phyloP scores from a whole-genome alignment of 2,329 filamentous ascomycete genomes.

The Diaporthe sp. region DNA sequence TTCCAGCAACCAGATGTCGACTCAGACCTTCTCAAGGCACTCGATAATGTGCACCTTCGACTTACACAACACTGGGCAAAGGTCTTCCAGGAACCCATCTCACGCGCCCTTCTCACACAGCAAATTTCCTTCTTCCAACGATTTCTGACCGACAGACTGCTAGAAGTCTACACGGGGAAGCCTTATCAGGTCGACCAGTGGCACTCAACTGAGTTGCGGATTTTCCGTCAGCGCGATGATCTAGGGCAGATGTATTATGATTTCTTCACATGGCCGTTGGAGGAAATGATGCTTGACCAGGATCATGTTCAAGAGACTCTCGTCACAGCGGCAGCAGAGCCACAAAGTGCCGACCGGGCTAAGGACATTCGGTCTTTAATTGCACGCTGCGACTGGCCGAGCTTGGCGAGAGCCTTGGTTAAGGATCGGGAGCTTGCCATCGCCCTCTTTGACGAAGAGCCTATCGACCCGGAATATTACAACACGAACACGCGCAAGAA shows the following conservation, averaged over 20 bases:
- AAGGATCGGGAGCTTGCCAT: not conserved
- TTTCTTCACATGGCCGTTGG: not conserved
- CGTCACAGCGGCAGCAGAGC: not conserved
- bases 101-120: not conserved
- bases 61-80: not conserved
- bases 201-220: not conserved
- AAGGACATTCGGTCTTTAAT: not conserved
- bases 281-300: not conserved
- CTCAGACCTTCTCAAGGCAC: not conserved
- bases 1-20: not conserved
- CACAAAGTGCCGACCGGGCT: not conserved
- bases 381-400: not conserved
- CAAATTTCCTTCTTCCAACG: not conserved
- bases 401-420: not conserved
- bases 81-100: not conserved
- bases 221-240: not conserved
- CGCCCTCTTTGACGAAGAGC: not conserved
- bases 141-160: not conserved
- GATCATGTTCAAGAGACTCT: not conserved
- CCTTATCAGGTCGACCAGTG: not conserved
- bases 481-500: not conserved
- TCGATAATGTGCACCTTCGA: not conserved
- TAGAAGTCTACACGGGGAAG: not conserved
- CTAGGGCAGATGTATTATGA: not conserved
- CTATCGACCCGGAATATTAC: not conserved